Percentiles rank a stretch among this genome's conserved stretches.
phyloP scores from a whole-genome alignment of 345 rosid genomes.

The Melastoma malabathricum region DNA sequence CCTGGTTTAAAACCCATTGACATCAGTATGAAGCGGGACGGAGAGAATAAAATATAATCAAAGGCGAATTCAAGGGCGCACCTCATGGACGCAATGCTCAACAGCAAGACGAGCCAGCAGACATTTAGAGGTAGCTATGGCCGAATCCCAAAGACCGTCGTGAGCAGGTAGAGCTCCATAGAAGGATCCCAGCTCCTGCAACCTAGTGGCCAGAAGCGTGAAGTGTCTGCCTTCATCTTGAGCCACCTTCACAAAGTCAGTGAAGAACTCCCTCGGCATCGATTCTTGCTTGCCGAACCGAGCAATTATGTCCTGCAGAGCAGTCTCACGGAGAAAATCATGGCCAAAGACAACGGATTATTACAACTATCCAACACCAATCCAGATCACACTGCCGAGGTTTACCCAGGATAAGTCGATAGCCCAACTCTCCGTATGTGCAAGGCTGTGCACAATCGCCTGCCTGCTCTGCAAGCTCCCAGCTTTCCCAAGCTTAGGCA shows the following conservation, averaged over 20 bases:
- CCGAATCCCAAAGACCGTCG: conserved; percentile 88
- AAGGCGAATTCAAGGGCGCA: conserved; percentile 7
- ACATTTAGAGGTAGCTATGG: conserved; percentile 65
- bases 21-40: background rate
- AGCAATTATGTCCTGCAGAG: conserved; percentile 83
- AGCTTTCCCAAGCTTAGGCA: conserved; percentile 92
- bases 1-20: conserved; percentile 21
- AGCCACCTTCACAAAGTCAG: conserved; percentile 78
- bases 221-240: conserved; percentile 92
- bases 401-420: conserved; percentile 82
- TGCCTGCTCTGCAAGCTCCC: conserved; percentile 90
- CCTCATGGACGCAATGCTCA: conserved; percentile 94
- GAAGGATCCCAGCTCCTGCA: conserved; percentile 56
- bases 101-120: conserved; percentile 66
- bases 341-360: no score
- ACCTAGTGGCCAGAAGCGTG: conserved; percentile 54
- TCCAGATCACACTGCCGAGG: background rate
- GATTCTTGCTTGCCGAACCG: conserved; percentile 81
- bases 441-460: conserved; percentile 88
- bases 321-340: no score
- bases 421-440: conserved; percentile 88
- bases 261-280: conserved; percentile 87
- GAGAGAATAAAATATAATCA: background rate
- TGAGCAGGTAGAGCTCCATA: conserved; percentile 88
- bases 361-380: no score